Evolutionary conservation across 495 filamentous ascomycete species (phyloP).

Genomic region (Aspergillus panamensis): DNA sequence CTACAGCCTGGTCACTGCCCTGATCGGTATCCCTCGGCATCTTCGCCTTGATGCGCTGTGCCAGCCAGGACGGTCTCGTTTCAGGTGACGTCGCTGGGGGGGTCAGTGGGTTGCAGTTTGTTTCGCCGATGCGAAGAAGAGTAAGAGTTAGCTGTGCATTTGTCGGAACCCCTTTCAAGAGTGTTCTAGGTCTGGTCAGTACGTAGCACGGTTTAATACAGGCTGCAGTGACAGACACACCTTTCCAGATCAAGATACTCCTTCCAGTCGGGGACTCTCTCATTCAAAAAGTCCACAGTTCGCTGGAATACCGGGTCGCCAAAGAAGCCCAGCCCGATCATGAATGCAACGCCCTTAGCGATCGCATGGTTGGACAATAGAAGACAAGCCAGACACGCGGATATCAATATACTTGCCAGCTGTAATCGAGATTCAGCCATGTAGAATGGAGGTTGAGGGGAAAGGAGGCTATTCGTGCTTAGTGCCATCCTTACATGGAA

Average conservation of each 20-base stretch:
- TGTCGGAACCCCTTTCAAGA: constrained; percentile 80
- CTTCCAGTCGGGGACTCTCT: constrained; percentile 68
- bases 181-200: constrained; percentile 44
- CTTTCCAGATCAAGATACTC: constrained; percentile 68
- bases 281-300: constrained; percentile 60
- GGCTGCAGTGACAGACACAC: constrained; percentile 36
- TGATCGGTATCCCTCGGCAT: neutral
- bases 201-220: constrained; percentile 8
- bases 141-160: constrained; percentile 84
- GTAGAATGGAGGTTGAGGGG: constrained; percentile 72
- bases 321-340: constrained; percentile 70
- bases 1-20: neutral
- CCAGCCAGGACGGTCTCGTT: constrained; percentile 48
- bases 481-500: neutral
- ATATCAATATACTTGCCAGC: constrained; percentile 57
- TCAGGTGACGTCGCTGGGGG: constrained; percentile 61
- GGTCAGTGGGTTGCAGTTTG: constrained; percentile 73
- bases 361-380: constrained; percentile 68
- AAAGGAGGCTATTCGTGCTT: constrained; percentile 55
- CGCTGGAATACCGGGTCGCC: constrained; percentile 69
- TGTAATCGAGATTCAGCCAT: constrained; percentile 57
- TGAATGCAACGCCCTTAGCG: constrained; percentile 60
- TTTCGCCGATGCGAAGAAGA: constrained; percentile 78
- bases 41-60: constrained; percentile 34
- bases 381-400: constrained; percentile 54